phyloP scores from a whole-genome alignment of 2,329 filamentous ascomycete genomes.

The Fusarium odoratissimum region DNA sequence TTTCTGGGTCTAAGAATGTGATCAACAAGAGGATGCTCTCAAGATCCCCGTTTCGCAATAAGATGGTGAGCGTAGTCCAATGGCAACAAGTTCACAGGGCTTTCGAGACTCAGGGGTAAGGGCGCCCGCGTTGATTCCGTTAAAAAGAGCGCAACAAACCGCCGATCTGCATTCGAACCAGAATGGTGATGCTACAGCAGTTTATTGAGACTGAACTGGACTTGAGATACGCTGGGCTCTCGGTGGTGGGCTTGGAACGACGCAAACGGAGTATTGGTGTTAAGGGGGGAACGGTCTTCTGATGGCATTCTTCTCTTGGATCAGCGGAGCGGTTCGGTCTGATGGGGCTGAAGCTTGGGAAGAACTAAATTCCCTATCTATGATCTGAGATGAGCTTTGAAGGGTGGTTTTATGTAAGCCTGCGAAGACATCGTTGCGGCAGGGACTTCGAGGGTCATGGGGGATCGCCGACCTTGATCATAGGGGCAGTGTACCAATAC shows the following conservation, averaged over 20 bases:
- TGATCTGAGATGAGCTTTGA: fast-evolving
- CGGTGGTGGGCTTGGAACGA: no score
- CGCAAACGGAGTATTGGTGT: background rate
- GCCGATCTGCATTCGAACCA: background rate
- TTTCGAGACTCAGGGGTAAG: background rate
- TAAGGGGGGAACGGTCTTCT: background rate
- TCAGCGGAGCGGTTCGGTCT: fast-evolving
- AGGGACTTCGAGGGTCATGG: background rate
- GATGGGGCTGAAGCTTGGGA: background rate
- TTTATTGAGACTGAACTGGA: fast-evolving
- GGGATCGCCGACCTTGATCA: background rate
- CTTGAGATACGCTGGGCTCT: background rate
- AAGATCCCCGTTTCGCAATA: background rate
- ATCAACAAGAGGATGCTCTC: no score
- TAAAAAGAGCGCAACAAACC: background rate
- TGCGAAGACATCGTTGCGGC: background rate
- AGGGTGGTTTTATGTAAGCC: background rate
- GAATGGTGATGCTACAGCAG: fast-evolving
- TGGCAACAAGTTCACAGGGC: background rate
- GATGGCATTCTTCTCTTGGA: background rate
- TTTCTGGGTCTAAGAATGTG: fast-evolving
- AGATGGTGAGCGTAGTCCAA: background rate
- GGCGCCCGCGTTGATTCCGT: no score
- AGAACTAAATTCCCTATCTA: no score
- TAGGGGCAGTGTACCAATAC: no score